These are phyloP conservation scores for Ophiosphaerella herpotricha DNA, from an alignment of 2,329 filamentous ascomycete species.

Conservation along the genomic window DNA sequence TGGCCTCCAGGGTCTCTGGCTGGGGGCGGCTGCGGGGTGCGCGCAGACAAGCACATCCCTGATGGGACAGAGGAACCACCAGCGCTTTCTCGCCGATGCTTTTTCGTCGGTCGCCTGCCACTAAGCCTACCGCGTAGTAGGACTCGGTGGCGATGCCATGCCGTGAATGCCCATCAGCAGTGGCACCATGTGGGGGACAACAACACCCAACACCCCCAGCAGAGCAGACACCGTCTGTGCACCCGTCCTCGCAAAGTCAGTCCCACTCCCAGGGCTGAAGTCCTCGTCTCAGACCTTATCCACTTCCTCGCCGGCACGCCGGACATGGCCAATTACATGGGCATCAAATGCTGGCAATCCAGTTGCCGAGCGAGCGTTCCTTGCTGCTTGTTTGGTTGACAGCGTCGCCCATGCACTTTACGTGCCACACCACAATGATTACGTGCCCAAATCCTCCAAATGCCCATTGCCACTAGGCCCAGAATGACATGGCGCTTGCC, in stretches of 20 bases:
- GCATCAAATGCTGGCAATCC: background rate
- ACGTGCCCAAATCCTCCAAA: slow-evolving; percentile 9
- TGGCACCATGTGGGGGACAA: slow-evolving; percentile 14
- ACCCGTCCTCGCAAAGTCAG: background rate
- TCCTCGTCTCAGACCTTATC: too few relatives aligned
- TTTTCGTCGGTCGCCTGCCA: slow-evolving; percentile 34
- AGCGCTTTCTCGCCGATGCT: slow-evolving; percentile 29
- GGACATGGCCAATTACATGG: background rate
- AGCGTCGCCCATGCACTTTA: slow-evolving; percentile 24
- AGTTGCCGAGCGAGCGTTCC: background rate
- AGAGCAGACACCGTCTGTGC: slow-evolving; percentile 1
- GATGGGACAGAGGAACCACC: slow-evolving; percentile 14
- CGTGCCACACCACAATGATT: slow-evolving; percentile 21
- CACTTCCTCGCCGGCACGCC: too few relatives aligned
- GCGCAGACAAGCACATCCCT: slow-evolving; percentile 14
- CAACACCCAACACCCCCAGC: background rate
- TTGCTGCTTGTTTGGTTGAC: slow-evolving; percentile 20
- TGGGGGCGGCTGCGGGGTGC: slow-evolving; percentile 23
- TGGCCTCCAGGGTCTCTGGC: slow-evolving; percentile 21
- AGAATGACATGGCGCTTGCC: slow-evolving; percentile 10
- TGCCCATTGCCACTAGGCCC: slow-evolving; percentile 17
- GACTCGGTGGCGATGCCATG: slow-evolving; percentile 4
- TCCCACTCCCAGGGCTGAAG: too few relatives aligned
- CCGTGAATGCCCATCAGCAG: too few relatives aligned
- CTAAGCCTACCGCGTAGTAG: slow-evolving; percentile 10